Evolutionary conservation across 2,329 filamentous ascomycete genomes (phyloP).

Genomic region (Cyanodermella asteris): DNA sequence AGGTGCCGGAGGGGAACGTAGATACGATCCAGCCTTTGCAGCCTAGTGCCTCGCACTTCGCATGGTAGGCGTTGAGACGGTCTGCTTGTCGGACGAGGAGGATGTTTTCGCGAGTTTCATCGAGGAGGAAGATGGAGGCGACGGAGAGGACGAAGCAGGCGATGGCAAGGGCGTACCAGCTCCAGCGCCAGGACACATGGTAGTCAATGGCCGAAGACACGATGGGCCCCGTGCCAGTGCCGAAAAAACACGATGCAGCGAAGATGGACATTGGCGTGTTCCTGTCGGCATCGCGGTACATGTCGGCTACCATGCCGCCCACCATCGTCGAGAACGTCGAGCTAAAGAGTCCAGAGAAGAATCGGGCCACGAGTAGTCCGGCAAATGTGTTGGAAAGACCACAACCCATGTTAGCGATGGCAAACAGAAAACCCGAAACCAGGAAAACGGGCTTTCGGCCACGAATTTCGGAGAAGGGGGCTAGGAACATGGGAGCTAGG

Average conservation of each 20-base stretch:
- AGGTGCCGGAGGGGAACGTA: too few relatives aligned
- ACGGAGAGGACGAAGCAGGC: slow-evolving; percentile 39
- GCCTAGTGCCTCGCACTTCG: too few relatives aligned
- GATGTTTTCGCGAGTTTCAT: slow-evolving; percentile 64
- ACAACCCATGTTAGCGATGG: slow-evolving; percentile 7
- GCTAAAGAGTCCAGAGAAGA: slow-evolving; percentile 56
- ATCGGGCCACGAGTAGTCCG: slow-evolving; percentile 60
- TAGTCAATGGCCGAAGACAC: slow-evolving; percentile 48
- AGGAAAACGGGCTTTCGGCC: slow-evolving; percentile 47
- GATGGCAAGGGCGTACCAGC: slow-evolving; percentile 72
- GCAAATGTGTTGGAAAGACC: slow-evolving; percentile 6
- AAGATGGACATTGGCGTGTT: slow-evolving; percentile 86
- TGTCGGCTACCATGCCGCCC: slow-evolving; percentile 73
- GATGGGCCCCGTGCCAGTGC: slow-evolving; percentile 60
- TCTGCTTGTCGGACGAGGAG: slow-evolving; percentile 54
- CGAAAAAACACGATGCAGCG: slow-evolving; percentile 54
- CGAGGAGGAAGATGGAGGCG: slow-evolving; percentile 47
- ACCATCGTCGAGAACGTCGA: slow-evolving; percentile 58
- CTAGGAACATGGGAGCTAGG: slow-evolving; percentile 66
- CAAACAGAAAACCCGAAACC: slow-evolving; percentile 7
- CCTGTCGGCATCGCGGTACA: slow-evolving; percentile 55
- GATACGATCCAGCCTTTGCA: too few relatives aligned
- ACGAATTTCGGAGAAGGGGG: slow-evolving; percentile 74
- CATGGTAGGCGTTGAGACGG: slow-evolving; percentile 59
- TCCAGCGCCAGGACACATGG: slow-evolving; percentile 56